Percentiles rank a stretch among this genome's conserved stretches.
These are phyloP conservation scores for Debaryomyces nepalensis DNA, from an alignment of 1,139 yeast species.

Conservation along the genomic window DNA sequence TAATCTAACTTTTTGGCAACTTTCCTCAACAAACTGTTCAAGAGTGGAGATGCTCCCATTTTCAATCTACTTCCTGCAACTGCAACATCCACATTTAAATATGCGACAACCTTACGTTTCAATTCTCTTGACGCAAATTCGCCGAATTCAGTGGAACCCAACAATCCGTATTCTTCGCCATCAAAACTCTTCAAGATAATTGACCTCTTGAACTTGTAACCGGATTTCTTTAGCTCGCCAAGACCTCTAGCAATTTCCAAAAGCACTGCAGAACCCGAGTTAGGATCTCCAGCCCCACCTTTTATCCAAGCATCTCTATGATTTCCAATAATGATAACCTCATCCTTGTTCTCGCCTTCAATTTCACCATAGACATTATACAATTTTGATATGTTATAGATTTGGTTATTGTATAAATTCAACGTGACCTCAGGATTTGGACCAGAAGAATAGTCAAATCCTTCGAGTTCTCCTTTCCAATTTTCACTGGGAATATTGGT, in stretches of 20 bases:
- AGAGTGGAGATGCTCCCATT: slow-evolving; percentile 45
- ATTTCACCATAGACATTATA: slow-evolving; percentile 53
- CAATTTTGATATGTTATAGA: slow-evolving; percentile 46
- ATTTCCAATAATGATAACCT: slow-evolving; percentile 50
- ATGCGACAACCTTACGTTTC: slow-evolving; percentile 47
- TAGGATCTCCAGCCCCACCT: slow-evolving; percentile 57
- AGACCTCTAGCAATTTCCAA: slow-evolving; percentile 52
- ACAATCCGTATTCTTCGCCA: slow-evolving; percentile 53
- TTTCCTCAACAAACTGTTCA: slow-evolving; percentile 36
- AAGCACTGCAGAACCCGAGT: slow-evolving; percentile 49
- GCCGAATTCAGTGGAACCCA: slow-evolving; percentile 54
- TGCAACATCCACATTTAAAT: slow-evolving; percentile 48
- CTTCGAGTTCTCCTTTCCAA: slow-evolving; percentile 50
- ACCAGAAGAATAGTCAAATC: slow-evolving; percentile 47
- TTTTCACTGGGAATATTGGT: slow-evolving; percentile 29
- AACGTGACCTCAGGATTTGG: slow-evolving; percentile 50
- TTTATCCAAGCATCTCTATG: slow-evolving; percentile 61
- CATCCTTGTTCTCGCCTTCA: slow-evolving; percentile 44
- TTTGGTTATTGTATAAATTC: slow-evolving; percentile 49
- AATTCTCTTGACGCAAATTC: slow-evolving; percentile 43
- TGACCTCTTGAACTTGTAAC: slow-evolving; percentile 46
- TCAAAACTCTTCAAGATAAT: slow-evolving; percentile 49
- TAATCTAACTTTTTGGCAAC: slow-evolving; percentile 44
- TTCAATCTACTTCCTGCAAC: slow-evolving; percentile 39
- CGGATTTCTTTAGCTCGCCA: slow-evolving; percentile 48